Base-by-base conservation (phyloP, 1,284 basidiomycete species). In the Ceratobasidium sp. region DNA sequence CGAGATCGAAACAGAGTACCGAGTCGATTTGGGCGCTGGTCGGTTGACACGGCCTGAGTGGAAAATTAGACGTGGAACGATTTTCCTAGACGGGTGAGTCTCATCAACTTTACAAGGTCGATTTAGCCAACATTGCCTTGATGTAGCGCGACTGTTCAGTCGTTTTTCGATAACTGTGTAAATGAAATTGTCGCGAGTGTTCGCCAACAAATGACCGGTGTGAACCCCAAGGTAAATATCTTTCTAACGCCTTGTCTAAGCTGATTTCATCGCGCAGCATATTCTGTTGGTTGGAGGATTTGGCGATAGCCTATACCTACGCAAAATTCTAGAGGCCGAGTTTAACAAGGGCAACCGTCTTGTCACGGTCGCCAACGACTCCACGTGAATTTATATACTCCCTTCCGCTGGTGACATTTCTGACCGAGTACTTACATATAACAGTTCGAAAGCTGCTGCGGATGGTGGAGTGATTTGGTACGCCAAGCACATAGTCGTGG, bases 211-310 rank as follows among this genome's bases (percentile, higher is more conserved):
- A 62, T 63, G 66, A 44, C 56, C 3, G 67, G 56, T 6, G n/a
- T 72, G 3, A 36, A 33, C 7, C 56, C 53, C 44, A 45, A 72
- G 67, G 67, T 60, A 51, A 17, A 29, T 27, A 24, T 41, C 6
- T 17, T 8, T 3, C n/a, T n/a, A n/a, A n/a, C n/a, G n/a, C n/a
- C n/a, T n/a, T n/a, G n/a, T n/a, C n/a, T n/a, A n/a, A 64, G 3
- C 31, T n/a, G 31, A 41, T 41, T 41, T 5, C 3, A 17, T 45
- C 19, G 6, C 11, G 11, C 36, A 76, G 75, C 31, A 76, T 36
- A 69, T 76, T 8, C 33, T 76, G 3, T 44, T 76, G 15, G 75
- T 76, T 6, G 75, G 75, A 5, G 71, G 71, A 2, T 76, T 76
- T 44, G 75, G 75, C 14, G 75, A 76, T 22, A 74, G 63, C 44